Base-by-base conservation (phyloP, 192 early-diverging fungal genomes). In the Podochytrium sp. region DNA sequence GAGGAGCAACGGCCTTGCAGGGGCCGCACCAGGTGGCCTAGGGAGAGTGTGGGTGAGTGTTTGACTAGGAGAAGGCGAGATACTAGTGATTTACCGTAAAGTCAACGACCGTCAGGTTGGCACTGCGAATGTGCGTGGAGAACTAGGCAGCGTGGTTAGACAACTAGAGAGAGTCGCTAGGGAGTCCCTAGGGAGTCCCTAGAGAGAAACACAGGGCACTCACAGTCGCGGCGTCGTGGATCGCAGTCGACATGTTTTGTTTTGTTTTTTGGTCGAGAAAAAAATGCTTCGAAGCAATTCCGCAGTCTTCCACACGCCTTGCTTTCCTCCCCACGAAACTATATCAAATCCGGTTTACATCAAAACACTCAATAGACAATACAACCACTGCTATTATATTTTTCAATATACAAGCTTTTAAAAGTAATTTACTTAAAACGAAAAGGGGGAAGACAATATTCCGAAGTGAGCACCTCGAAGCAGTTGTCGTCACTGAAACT, bases 1-100 rank as follows among this genome's bases (percentile, higher is more conserved):
- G 81, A 23, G 91, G 90, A 16, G 80, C 74, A 74, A 94, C 88
- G 39, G 88, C 63, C 81, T 90, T 92, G 87, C 93, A 96, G 49
- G 95, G 92, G 29, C 92, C 92, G 81, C 95, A 96, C 95, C 95
- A 37, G 18, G 27, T 38, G 4, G 37, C 43, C 7, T 20, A 47
- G 10, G 7, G 43, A 12, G 10, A 7, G 20, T 47, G 7, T 12
- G 43, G 20, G 10, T 47, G 43, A 12, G 10, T 20, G 20, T 47
- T 47, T 12, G 43, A 7, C 7, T 20, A 47, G 10, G 43, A 47
- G 20, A 7, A 20, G 43, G 7, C 43, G 43, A 47, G 43, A 47
- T 12, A 47, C 20, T 12, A 7, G 43, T 20, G 43, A 47, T 47
- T 81, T 55, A 92, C 94, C 55, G 83, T 81, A 81, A 91, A 95